phyloP scores from a whole-genome alignment of 441 rosid genomes.

The Adansonia gregorii region DNA sequence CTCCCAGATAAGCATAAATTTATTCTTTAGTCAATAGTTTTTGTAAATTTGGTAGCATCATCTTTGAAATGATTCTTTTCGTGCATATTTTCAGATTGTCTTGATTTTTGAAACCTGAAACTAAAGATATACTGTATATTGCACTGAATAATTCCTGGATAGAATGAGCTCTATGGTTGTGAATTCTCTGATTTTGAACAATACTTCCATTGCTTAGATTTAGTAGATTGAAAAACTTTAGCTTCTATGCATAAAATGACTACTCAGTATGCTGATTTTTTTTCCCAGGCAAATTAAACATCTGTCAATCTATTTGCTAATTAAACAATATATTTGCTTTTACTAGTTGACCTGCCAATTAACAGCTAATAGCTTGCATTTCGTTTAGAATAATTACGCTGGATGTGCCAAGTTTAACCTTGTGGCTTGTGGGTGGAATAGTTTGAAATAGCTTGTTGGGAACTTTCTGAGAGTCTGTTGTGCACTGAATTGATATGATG shows the following conservation, averaged over 20 bases:
- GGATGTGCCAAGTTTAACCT: not conserved
- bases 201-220: not conserved
- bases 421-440: not conserved
- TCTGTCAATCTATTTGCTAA: not conserved
- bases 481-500: slow-evolving; percentile 2
- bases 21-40: not conserved
- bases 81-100: not conserved
- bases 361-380: not conserved
- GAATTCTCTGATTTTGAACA: not conserved
- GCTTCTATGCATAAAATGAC: not conserved
- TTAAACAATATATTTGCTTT: not conserved
- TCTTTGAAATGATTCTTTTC: not conserved
- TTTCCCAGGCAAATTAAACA: not conserved
- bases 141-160: not conserved
- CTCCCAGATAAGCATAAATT: not conserved
- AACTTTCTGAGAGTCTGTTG: not conserved
- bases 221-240: not conserved
- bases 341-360: not conserved
- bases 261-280: not conserved
- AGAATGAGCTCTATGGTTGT: not conserved
- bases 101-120: not conserved
- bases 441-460: not conserved
- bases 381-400: not conserved
- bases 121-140: not conserved
- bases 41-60: not conserved